Evolutionary conservation across 2,329 filamentous ascomycete genomes (phyloP).

Genomic region (Ceratocystiopsis minuta): DNA sequence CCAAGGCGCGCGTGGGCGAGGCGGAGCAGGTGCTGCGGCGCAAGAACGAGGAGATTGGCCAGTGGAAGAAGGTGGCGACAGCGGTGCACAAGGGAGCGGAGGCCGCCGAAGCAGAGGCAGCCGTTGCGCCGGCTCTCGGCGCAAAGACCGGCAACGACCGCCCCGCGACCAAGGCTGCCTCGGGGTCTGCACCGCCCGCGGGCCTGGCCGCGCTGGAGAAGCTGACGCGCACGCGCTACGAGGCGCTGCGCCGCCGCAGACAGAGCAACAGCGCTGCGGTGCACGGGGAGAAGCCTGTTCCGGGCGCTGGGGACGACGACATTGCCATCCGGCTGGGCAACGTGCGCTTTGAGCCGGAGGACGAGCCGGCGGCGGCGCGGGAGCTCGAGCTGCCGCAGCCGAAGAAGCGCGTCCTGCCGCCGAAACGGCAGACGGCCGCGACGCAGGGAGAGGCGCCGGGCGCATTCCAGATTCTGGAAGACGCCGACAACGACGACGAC

Average conservation of each 20-base stretch:
- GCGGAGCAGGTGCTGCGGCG: slow-evolving; percentile 35
- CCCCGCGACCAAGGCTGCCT: too few species aligned
- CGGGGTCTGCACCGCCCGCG: too few species aligned
- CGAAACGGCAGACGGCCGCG: too few species aligned
- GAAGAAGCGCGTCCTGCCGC: background rate
- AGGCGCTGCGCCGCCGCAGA: slow-evolving; percentile 3
- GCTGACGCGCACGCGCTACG: slow-evolving; percentile 2
- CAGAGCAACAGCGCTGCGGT: background rate
- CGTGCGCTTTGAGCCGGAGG: background rate
- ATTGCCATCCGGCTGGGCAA: slow-evolving; percentile 3
- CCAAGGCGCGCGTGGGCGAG: slow-evolving; percentile 34
- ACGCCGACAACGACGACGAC: slow-evolving; percentile 4
- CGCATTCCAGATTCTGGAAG: slow-evolving; percentile 1
- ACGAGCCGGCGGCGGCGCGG: background rate
- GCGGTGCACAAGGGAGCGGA: background rate
- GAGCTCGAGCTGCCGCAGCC: slow-evolving; percentile 4
- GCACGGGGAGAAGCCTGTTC: background rate
- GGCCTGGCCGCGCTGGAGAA: background rate
- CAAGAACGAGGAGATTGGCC: slow-evolving; percentile 37
- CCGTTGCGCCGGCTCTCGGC: background rate
- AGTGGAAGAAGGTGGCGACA: slow-evolving; percentile 27
- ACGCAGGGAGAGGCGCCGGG: too few species aligned
- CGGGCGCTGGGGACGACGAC: background rate
- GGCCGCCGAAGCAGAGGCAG: background rate
- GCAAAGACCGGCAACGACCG: background rate